Base-by-base conservation (phyloP, 176 grass and related monocot species). In the Lolium rigidum region DNA sequence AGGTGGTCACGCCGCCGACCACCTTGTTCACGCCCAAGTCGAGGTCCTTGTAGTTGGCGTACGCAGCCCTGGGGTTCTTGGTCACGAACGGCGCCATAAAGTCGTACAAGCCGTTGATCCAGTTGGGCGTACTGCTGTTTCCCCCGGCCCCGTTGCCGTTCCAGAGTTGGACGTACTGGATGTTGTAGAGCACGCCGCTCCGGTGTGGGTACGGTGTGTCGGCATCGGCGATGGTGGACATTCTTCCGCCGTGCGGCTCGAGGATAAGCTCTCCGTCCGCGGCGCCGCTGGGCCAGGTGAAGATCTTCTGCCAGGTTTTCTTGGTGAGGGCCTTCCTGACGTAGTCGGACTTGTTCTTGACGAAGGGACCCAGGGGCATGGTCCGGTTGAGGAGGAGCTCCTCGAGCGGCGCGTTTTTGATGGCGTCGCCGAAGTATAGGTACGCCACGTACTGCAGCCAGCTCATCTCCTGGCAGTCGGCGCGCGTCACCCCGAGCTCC, bases 301-400 rank as follows among this genome's bases (percentile, higher is more conserved):
- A 74, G 46, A 74, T 74, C 46, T 74, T 74, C 0, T 74, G 1
- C 71, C 46, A 74, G 0, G 46, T 28, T 12, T 15, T 6, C 13
- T 28, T 74, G 13, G 46, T 0, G 22, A 74, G 71, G 3, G 71
- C 3, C 7, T 74, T 74, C 13, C 0, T 51, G 21, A 74, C 71
- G 13, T 74, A 74, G 71, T 74, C 71, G 13, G 71, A 74, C 46
- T 50, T 74, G 71, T 74, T 74, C 71, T 74, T 74, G 21, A 74
- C 22, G 13, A 74, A 74, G 13, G 12, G 46, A 0, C 71, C 71
- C 1, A 74, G 21, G 13, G 71, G 0, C 71, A 74, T 51, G 46
- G n/a, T 26, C 44, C 22, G 44, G 71, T 74, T 74, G 46, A 74
- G 71, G 21, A 74, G 46, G 13, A 74, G 46, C 22, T 0, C n/a